Percentiles rank a stretch among this genome's conserved stretches.
Conservation (phyloP, 495 filamentous ascomycete genomes). For the Aspergillus avenaceus region DNA sequence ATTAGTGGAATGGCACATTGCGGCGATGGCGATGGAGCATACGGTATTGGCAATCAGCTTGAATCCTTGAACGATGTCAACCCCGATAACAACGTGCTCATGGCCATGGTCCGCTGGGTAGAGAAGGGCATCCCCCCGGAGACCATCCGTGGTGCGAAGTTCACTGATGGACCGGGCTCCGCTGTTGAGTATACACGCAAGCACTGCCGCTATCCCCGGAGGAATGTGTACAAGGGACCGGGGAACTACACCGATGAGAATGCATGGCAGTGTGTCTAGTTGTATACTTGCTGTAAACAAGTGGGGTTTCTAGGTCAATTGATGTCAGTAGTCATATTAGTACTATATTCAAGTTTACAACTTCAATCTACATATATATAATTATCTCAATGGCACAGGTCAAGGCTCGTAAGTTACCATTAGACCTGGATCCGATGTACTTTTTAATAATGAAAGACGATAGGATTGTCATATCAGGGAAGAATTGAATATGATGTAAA, state of each 20-base stretch:
- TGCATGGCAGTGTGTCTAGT: constrained; percentile 36
- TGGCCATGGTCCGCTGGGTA: constrained; percentile 58
- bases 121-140: constrained; percentile 55
- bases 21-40: constrained; percentile 47
- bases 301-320: too few species aligned
- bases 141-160: constrained; percentile 50
- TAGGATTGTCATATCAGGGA: too few species aligned
- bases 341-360: too few species aligned
- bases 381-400: too few species aligned
- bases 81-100: constrained; percentile 43
- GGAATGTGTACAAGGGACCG: constrained; percentile 34
- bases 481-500: too few species aligned
- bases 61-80: constrained; percentile 23
- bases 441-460: too few species aligned
- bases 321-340: too few species aligned
- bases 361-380: too few species aligned
- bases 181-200: constrained; percentile 33
- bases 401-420: too few species aligned
- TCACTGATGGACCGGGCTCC: constrained; percentile 35
- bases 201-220: constrained; percentile 38
- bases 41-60: constrained; percentile 46
- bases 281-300: too few species aligned
- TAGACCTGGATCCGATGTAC: too few species aligned
- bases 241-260: constrained; percentile 39
- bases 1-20: constrained; percentile 57